Percentiles rank a stretch among this genome's conserved stretches.
Evolutionary conservation across 768 basidiomycete genomes (phyloP).

Genomic region (Termitomyces sp.): DNA sequence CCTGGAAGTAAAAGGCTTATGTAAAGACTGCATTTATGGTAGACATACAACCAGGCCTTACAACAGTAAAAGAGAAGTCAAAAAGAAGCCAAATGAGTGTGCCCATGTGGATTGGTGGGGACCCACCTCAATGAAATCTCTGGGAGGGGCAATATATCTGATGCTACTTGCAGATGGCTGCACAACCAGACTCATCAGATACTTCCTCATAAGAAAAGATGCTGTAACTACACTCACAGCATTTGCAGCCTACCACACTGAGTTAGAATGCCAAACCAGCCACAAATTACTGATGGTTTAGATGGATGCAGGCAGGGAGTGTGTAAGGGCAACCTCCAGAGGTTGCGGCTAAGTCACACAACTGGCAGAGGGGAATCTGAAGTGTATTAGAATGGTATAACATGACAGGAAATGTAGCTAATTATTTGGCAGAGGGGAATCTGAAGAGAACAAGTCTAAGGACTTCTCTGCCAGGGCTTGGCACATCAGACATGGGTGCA

Average conservation of each 20-base stretch:
- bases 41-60: background rate
- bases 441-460: too few relatives aligned
- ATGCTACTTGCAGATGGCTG: background rate
- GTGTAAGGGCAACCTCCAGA: too few relatives aligned
- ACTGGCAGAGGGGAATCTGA: too few relatives aligned
- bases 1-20: background rate
- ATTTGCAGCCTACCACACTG: background rate
- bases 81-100: background rate
- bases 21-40: background rate
- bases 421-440: too few relatives aligned
- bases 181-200: background rate
- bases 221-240: background rate
- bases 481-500: too few relatives aligned
- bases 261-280: background rate
- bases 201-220: background rate
- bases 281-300: background rate
- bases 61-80: too few relatives aligned
- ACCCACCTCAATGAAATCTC: background rate
- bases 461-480: too few relatives aligned
- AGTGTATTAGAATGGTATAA: too few relatives aligned
- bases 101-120: background rate
- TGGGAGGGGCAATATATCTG: background rate
- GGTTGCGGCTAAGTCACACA: too few relatives aligned
- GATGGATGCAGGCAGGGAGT: background rate
- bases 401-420: too few relatives aligned